Percentiles rank a stretch among this genome's conserved stretches.
phyloP scores from a whole-genome alignment of 2,329 filamentous ascomycete genomes.

The Aphanoascus verrucosus region DNA sequence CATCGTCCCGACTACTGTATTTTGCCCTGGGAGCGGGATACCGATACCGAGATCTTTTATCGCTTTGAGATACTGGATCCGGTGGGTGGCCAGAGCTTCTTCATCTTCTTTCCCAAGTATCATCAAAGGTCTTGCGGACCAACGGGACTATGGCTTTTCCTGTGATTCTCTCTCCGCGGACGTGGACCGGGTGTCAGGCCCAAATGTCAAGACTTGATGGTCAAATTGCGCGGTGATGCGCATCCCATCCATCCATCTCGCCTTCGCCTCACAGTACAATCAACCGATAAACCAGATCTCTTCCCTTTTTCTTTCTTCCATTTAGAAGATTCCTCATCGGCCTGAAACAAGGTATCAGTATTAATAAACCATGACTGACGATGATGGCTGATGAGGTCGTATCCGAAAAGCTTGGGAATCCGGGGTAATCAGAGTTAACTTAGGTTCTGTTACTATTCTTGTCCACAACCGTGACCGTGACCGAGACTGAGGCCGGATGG shows the following conservation, averaged over 20 bases:
- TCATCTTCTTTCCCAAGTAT: background rate
- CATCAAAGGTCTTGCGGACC: too few species aligned
- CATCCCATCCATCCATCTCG: background rate
- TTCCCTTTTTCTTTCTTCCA: background rate
- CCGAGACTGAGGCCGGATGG: too few species aligned
- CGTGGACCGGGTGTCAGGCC: too few species aligned
- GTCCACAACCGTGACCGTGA: too few species aligned
- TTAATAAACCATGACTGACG: too few species aligned
- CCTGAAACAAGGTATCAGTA: too few species aligned
- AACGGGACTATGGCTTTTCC: too few species aligned
- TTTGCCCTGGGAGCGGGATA: background rate
- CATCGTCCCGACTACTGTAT: too few species aligned
- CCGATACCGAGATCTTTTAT: background rate
- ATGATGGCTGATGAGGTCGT: background rate
- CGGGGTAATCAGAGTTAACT: background rate
- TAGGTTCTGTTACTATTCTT: background rate
- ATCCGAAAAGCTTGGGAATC: constrained; percentile 4
- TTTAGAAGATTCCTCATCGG: too few species aligned
- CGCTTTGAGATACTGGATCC: too few species aligned
- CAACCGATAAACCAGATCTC: background rate
- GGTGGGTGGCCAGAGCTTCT: background rate
- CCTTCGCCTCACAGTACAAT: background rate
- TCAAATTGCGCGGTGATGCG: background rate
- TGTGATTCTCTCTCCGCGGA: too few species aligned
- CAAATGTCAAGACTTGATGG: background rate